Evolutionary conservation across 495 filamentous ascomycete genomes (phyloP).

Genomic region (Aspergillus carlsbadensis): DNA sequence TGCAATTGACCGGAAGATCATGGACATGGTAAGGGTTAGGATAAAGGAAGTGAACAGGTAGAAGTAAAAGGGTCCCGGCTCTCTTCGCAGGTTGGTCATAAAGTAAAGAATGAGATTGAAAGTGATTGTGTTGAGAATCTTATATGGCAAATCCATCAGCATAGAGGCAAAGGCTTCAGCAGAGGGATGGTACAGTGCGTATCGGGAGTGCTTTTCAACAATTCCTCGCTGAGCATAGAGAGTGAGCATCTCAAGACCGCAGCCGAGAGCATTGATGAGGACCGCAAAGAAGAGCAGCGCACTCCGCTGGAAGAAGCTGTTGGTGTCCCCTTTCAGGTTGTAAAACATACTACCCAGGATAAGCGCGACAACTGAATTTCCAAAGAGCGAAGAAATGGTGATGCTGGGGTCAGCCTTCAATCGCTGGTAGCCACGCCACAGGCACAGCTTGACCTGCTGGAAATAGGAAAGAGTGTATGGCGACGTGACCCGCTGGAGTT

Average conservation of each 20-base stretch:
- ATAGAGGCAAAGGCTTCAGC: slow-evolving; percentile 62
- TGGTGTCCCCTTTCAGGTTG: slow-evolving; percentile 62
- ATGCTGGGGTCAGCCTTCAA: slow-evolving; percentile 74
- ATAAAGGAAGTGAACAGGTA: slow-evolving; percentile 57
- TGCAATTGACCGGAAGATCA: slow-evolving; percentile 52
- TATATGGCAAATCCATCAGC: slow-evolving; percentile 60
- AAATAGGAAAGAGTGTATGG: slow-evolving; percentile 46
- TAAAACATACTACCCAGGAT: slow-evolving; percentile 89
- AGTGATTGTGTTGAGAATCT: slow-evolving; percentile 48
- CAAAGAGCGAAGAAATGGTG: slow-evolving; percentile 68
- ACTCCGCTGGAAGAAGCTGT: slow-evolving; percentile 77
- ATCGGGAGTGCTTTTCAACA: slow-evolving; percentile 65
- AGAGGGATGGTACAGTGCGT: slow-evolving; percentile 65
- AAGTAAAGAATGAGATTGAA: slow-evolving; percentile 66
- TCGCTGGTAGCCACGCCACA: slow-evolving; percentile 51
- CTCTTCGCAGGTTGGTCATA: slow-evolving; percentile 53
- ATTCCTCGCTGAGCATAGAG: slow-evolving; percentile 64
- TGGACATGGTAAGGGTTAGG: slow-evolving; percentile 59
- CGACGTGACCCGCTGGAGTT: slow-evolving; percentile 38
- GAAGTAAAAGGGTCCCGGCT: slow-evolving; percentile 54
- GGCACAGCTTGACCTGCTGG: slow-evolving; percentile 52
- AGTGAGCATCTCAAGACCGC: slow-evolving; percentile 51
- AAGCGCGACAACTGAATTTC: slow-evolving; percentile 75
- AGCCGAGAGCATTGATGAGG: not conserved
- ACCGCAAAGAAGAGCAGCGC: slow-evolving; percentile 87